These are phyloP conservation scores for Penicillium hordei DNA, from an alignment of 2,329 filamentous ascomycete species.

Conservation along the genomic window DNA sequence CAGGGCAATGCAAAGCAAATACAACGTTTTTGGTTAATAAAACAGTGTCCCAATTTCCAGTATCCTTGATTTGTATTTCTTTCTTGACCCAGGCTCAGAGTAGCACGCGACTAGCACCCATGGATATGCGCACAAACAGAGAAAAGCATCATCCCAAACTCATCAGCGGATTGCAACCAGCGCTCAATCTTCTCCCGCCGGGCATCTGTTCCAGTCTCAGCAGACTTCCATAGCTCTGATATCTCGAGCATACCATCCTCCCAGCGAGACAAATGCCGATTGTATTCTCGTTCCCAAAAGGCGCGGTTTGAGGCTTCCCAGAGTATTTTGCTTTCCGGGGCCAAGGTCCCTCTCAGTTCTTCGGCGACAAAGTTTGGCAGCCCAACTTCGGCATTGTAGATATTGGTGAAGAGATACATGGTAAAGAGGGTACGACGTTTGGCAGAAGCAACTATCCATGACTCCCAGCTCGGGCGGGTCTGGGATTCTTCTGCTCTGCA, in stretches of 20 bases:
- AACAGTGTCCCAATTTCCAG: neutral
- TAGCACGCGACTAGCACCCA: slow-evolving; percentile 20
- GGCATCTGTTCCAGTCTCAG: slow-evolving; percentile 30
- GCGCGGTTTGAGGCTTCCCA: slow-evolving; percentile 45
- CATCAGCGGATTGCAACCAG: slow-evolving; percentile 55
- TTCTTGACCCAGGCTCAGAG: neutral
- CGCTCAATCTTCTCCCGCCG: slow-evolving; percentile 45
- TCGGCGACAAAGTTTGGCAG: slow-evolving; percentile 51
- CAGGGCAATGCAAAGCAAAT: neutral
- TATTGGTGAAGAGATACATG: slow-evolving; percentile 56
- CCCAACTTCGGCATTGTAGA: slow-evolving; percentile 47
- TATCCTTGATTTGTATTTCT: neutral
- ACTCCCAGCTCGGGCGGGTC: slow-evolving; percentile 51
- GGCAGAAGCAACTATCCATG: slow-evolving; percentile 55
- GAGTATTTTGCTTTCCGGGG: slow-evolving; percentile 43
- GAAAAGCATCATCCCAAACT: slow-evolving; percentile 57
- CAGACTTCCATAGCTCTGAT: slow-evolving; percentile 54
- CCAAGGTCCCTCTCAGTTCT: slow-evolving; percentile 49
- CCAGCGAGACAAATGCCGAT: slow-evolving; percentile 47
- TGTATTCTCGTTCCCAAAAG: slow-evolving; percentile 49
- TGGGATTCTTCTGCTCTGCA: slow-evolving; percentile 45
- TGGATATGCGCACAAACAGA: slow-evolving; percentile 35
- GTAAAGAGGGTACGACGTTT: slow-evolving; percentile 54
- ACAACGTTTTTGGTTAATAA: neutral
- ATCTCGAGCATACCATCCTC: slow-evolving; percentile 44